phyloP scores from a whole-genome alignment of 192 early-diverging fungal species.

The Coemansia sp. region DNA sequence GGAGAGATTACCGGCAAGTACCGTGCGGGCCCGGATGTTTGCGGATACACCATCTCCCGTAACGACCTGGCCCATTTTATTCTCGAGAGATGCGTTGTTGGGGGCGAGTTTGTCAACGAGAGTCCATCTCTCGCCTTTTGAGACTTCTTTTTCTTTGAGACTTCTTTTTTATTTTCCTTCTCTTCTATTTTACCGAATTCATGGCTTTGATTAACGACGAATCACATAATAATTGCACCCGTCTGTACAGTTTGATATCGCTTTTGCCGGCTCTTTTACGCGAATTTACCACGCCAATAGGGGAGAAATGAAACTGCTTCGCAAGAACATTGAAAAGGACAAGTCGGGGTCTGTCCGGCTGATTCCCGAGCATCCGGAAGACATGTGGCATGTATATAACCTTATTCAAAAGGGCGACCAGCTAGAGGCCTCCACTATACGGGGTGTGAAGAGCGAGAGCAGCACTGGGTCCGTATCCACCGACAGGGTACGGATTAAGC shows the following conservation, averaged over 20 bases:
- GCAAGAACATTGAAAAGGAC: conserved; percentile 74
- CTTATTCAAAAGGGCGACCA: conserved; percentile 82
- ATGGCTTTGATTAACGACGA: too few relatives aligned
- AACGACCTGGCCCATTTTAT: conserved; percentile 54
- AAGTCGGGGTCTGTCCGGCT: conserved; percentile 78
- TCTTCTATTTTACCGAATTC: too few relatives aligned
- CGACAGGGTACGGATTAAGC: conserved; percentile 70
- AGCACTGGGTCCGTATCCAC: conserved; percentile 86
- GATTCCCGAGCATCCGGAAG: conserved; percentile 86
- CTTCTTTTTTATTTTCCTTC: too few relatives aligned
- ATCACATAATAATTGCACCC: neutral
- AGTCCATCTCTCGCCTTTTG: conserved; percentile 23
- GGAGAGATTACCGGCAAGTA: conserved; percentile 39
- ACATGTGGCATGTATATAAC: conserved; percentile 98
- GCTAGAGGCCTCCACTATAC: conserved; percentile 84
- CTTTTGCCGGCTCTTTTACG: neutral
- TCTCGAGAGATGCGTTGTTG: conserved; percentile 43
- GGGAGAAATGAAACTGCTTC: conserved; percentile 67
- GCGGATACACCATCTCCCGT: conserved; percentile 55
- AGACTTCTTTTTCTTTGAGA: neutral
- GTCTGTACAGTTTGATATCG: neutral
- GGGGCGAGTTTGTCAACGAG: conserved; percentile 29
- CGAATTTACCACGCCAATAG: neutral
- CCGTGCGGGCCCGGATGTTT: conserved; percentile 19
- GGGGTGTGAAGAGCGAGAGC: conserved; percentile 85